These are phyloP conservation scores for Insectozyma bohioensis DNA, from an alignment of 1,139 yeast species.

Conservation along the genomic window DNA sequence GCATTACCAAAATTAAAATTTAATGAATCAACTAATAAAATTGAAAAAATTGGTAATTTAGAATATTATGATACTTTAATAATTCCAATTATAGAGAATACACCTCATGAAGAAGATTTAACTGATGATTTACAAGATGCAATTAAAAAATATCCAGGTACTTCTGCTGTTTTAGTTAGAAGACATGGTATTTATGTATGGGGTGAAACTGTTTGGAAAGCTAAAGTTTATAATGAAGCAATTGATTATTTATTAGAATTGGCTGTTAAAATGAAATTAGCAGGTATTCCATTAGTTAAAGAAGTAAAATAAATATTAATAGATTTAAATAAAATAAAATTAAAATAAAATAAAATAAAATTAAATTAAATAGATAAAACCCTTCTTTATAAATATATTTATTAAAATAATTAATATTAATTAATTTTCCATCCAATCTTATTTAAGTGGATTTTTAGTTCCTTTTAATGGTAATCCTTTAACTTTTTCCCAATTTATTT, in stretches of 20 bases:
- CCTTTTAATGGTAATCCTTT: conserved; percentile 36
- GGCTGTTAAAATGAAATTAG: conserved; percentile 74
- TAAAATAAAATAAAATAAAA: background rate
- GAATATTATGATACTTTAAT: conserved; percentile 71
- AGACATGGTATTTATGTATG: conserved; percentile 95
- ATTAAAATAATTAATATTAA: background rate
- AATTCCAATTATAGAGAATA: conserved; percentile 89
- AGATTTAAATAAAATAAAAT: background rate
- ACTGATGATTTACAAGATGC: conserved; percentile 67
- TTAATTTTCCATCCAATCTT: no score
- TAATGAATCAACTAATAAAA: conserved; percentile 39
- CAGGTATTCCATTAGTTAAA: conserved; percentile 53
- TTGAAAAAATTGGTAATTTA: conserved; percentile 64
- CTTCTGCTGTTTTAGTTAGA: conserved; percentile 86
- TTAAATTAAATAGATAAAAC: conserved; percentile 1
- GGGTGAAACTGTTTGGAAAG: conserved; percentile 93
- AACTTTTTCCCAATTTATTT: conserved; percentile 59
- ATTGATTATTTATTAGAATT: conserved; percentile 84
- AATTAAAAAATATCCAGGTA: conserved; percentile 64
- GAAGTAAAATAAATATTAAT: conserved; percentile 13
- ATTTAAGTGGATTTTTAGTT: conserved; percentile 41
- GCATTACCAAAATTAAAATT: conserved; percentile 64
- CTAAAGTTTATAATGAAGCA: conserved; percentile 90
- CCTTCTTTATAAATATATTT: background rate
- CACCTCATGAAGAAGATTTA: conserved; percentile 84